Percentiles rank a stretch among this genome's conserved stretches.
phyloP scores from a whole-genome alignment of 83 land plant genomes.

The Diphasiastrum complanatum region DNA sequence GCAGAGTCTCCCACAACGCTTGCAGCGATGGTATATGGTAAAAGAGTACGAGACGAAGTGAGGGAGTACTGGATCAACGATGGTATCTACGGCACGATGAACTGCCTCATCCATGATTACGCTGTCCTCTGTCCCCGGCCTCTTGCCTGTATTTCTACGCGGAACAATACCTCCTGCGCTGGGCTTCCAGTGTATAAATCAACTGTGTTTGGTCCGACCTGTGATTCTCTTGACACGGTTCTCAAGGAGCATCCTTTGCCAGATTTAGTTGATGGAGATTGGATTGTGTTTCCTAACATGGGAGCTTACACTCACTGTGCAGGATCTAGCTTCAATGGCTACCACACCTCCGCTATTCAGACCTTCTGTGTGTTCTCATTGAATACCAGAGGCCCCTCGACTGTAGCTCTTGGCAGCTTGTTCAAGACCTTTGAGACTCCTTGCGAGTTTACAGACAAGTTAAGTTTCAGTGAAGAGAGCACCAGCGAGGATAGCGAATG shows the following conservation, averaged over 20 bases:
- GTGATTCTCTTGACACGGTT: conserved; percentile 3
- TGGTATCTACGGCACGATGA: conserved; percentile 9
- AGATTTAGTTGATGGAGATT: not conserved
- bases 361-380: no score
- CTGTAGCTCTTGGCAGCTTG: no score
- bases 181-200: not conserved
- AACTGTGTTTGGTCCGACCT: conserved; percentile 9
- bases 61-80: conserved; percentile 13
- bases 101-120: not conserved
- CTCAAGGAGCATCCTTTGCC: not conserved
- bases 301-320: conserved; percentile 5
- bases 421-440: no score
- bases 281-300: conserved; percentile 5
- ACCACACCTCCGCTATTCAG: not conserved
- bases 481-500: no score
- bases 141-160: no score
- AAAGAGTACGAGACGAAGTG: not conserved
- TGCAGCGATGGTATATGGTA: not conserved
- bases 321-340: conserved; percentile 12
- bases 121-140: not conserved
- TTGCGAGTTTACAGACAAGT: no score
- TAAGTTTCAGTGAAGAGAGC: no score
- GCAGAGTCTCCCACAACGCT: conserved; percentile 9
- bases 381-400: no score
- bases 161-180: not conserved